A percentile compares a stretch with the other conserved stretches of the same genome.
Evolutionary conservation across 345 rosid species (phyloP).

Genomic region (Populus ilicifolia): DNA sequence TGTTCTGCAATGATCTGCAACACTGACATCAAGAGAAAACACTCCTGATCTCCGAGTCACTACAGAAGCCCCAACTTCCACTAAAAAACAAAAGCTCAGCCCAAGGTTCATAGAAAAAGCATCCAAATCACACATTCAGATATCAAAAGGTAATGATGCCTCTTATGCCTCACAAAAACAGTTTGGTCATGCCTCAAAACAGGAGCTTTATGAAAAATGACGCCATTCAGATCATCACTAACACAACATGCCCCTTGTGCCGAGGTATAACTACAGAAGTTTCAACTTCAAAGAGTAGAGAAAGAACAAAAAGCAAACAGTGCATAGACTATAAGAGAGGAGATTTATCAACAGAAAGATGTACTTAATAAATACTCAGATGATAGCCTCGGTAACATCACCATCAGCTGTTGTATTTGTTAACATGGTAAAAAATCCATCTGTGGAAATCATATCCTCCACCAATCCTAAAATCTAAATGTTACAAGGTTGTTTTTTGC

Average conservation of each 20-base stretch:
- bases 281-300: neutral
- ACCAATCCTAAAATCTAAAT: neutral
- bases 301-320: neutral
- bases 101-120: neutral
- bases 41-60: neutral
- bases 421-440: neutral
- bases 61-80: neutral
- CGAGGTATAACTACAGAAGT: neutral
- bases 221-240: neutral
- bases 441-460: neutral
- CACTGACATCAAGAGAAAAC: neutral
- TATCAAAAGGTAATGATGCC: neutral
- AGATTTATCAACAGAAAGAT: neutral
- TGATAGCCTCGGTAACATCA: neutral
- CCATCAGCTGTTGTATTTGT: neutral
- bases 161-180: neutral
- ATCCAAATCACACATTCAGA: neutral
- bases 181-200: neutral
- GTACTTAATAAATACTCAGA: neutral
- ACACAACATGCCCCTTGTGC: neutral
- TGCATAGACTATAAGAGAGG: neutral
- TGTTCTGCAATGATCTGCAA: neutral
- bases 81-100: neutral
- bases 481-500: neutral
- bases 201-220: neutral